Conservation (phyloP, 139 green algal species). For the Haematococcus lacustris region DNA sequence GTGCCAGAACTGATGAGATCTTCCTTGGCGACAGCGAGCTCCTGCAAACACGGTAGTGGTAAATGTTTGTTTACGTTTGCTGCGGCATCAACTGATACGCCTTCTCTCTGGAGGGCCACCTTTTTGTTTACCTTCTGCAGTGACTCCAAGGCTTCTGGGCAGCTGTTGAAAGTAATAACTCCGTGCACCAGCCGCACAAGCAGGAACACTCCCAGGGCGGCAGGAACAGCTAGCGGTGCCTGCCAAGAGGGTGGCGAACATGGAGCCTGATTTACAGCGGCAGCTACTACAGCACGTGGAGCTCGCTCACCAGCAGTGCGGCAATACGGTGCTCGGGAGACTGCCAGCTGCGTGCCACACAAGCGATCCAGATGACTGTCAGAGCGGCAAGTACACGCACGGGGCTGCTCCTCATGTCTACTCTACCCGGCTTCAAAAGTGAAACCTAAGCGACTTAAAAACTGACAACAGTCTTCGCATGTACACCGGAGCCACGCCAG, state of each 20-base stretch:
- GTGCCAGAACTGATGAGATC: neutral
- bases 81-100: neutral
- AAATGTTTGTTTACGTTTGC: neutral
- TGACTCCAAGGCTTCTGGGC: constrained; percentile 29
- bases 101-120: neutral
- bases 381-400: neutral
- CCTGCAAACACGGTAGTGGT: neutral
- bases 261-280: neutral
- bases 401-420: too few relatives aligned
- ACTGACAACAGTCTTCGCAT: too few relatives aligned
- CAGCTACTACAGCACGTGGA: neutral
- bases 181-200: constrained; percentile 29
- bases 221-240: constrained; percentile 21
- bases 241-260: constrained; percentile 6
- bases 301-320: neutral
- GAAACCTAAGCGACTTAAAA: too few relatives aligned
- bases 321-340: neutral
- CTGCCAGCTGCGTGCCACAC: neutral
- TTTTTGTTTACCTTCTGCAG: constrained; percentile 38
- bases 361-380: neutral
- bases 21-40: neutral
- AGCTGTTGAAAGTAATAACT: constrained; percentile 40
- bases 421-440: too few relatives aligned
- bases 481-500: too few relatives aligned
- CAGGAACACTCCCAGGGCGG: constrained; percentile 18